Conservation (phyloP, 768 basidiomycete genomes). For the Tylopilus intermedius region DNA sequence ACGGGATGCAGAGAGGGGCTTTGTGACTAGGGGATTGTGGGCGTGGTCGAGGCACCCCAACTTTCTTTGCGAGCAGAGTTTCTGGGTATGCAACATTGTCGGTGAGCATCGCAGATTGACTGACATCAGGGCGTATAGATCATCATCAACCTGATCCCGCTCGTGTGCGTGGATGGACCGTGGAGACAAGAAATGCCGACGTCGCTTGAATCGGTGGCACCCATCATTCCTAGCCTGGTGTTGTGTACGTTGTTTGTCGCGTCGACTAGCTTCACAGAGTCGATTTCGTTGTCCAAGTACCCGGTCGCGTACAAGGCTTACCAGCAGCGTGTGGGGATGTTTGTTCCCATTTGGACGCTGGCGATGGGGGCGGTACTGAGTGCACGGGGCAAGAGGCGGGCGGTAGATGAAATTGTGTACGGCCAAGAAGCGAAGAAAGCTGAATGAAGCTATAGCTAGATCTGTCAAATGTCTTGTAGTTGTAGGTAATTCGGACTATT, state of each 20-base stretch:
- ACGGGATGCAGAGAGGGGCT: constrained; percentile 72
- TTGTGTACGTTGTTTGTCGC: constrained; percentile 70
- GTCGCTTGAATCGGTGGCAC: constrained; percentile 29
- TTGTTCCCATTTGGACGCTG: constrained; percentile 46
- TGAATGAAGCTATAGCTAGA: constrained; percentile 6
- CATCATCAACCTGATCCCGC: constrained; percentile 63
- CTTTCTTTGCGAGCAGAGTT: constrained; percentile 82
- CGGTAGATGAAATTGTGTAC: constrained; percentile 41
- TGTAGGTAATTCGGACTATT: constrained; percentile 7
- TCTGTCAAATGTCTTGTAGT: too few species aligned
- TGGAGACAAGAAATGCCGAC: constrained; percentile 21
- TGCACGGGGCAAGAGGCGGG: constrained; percentile 33
- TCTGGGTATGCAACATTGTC: constrained; percentile 56
- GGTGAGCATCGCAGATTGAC: background rate
- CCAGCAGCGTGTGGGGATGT: constrained; percentile 77
- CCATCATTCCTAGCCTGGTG: constrained; percentile 51
- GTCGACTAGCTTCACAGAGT: constrained; percentile 78
- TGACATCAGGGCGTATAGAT: constrained; percentile 37
- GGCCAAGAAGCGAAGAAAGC: constrained; percentile 31
- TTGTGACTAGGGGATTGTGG: constrained; percentile 83
- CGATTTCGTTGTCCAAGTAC: constrained; percentile 73
- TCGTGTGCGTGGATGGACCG: constrained; percentile 40
- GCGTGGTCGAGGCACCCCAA: constrained; percentile 88
- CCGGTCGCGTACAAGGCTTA: constrained; percentile 66
- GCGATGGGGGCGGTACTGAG: constrained; percentile 40